Evolutionary conservation across 164 flowering plant genomes (phyloP).

Genomic region (Paratinospora sagittata): DNA sequence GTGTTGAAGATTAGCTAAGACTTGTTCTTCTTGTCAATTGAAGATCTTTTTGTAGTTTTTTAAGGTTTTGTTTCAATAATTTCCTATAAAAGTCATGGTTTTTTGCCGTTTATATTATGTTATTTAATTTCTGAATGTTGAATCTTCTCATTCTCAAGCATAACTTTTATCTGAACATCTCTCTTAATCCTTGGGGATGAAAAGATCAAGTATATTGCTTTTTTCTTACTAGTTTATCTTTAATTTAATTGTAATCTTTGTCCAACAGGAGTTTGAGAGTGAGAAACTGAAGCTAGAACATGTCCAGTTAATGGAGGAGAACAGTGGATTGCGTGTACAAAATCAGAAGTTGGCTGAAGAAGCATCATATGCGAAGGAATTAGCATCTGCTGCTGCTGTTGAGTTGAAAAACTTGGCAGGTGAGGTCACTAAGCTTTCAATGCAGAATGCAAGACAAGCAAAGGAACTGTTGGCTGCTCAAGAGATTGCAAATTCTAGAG

Average conservation of each 20-base stretch:
- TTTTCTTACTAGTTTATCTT: no score
- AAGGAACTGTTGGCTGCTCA: conserved; percentile 71
- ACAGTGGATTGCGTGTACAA: conserved; percentile 79
- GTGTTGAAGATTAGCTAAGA: not conserved
- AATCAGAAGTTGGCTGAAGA: conserved; percentile 91
- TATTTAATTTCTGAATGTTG: not conserved
- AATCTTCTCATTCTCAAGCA: not conserved
- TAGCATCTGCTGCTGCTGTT: conserved; percentile 99
- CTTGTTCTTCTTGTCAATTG: not conserved
- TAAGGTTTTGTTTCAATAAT: not conserved
- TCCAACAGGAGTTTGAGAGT: conserved; percentile 69
- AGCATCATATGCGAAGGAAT: conserved; percentile 95
- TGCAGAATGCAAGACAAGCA: conserved; percentile 75
- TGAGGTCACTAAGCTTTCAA: conserved; percentile 86
- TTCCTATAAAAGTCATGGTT: no score
- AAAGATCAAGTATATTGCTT: not conserved
- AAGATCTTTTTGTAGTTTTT: not conserved
- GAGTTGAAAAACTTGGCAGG: conserved; percentile 91
- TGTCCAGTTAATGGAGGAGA: conserved; percentile 71
- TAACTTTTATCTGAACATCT: not conserved
- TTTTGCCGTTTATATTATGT: not conserved
- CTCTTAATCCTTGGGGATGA: not conserved
- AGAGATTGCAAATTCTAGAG: conserved; percentile 51
- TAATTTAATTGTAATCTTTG: conserved; percentile 1
- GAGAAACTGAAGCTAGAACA: conserved; percentile 71